These are phyloP conservation scores for Lactifluus volemus DNA, from an alignment of 768 basidiomycete genomes.

Conservation along the genomic window DNA sequence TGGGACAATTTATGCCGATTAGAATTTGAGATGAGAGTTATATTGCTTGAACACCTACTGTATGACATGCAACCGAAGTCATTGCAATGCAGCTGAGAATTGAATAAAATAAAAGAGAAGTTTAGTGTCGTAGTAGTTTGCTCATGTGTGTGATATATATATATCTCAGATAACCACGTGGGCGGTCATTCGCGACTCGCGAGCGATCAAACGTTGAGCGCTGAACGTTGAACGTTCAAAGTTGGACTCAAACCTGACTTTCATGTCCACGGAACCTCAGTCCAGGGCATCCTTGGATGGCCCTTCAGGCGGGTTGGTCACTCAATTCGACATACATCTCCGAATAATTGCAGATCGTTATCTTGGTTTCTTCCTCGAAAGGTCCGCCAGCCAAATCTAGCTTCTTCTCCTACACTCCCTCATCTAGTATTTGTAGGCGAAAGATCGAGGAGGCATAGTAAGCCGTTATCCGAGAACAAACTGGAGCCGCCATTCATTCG, in stretches of 20 bases:
- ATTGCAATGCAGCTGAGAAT: not conserved
- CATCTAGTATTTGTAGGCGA: slow-evolving; percentile 38
- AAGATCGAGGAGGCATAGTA: slow-evolving; percentile 84
- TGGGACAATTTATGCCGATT: not conserved
- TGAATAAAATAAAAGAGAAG: not conserved
- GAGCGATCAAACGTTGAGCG: not conserved
- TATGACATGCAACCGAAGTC: not conserved
- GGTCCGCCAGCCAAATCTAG: slow-evolving; percentile 37
- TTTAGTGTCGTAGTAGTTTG: not conserved
- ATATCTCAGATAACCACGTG: slow-evolving; percentile 11
- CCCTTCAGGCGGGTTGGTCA: slow-evolving; percentile 39
- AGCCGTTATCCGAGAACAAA: slow-evolving; percentile 23
- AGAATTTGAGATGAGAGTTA: not conserved
- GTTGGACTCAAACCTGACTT: not conserved
- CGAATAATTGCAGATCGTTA: slow-evolving; percentile 66
- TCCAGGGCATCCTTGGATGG: slow-evolving; percentile 11
- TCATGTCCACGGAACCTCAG: slow-evolving; percentile 11
- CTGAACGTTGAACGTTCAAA: not conserved
- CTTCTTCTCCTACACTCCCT: slow-evolving; percentile 9
- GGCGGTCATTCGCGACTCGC: not conserved
- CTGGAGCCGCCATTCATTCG: not conserved
- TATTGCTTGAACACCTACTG: too few relatives aligned
- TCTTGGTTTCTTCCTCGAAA: slow-evolving; percentile 77
- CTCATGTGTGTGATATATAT: not conserved
- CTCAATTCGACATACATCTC: slow-evolving; percentile 66